These are phyloP conservation scores for Hypoxylon fragiforme DNA, from an alignment of 495 filamentous ascomycete genomes.

Conservation along the genomic window DNA sequence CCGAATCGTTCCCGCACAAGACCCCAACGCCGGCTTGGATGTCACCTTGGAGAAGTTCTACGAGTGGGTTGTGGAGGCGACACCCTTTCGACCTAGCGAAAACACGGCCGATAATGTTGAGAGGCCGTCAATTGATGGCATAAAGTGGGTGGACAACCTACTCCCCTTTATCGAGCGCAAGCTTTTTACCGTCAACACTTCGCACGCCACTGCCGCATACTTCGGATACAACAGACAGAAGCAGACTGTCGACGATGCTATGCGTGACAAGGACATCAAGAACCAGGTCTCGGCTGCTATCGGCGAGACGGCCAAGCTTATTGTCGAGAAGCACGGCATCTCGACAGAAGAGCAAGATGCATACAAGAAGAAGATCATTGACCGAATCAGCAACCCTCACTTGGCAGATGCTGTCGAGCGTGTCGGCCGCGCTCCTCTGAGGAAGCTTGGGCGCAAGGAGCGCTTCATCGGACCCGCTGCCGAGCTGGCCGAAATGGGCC, in stretches of 20 bases:
- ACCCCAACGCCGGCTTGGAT: slow-evolving; percentile 75
- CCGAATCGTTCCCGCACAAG: slow-evolving; percentile 91
- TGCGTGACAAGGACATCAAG: slow-evolving; percentile 64
- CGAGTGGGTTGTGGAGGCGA: slow-evolving; percentile 93
- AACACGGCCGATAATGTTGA: slow-evolving; percentile 41
- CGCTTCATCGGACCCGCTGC: slow-evolving; percentile 92
- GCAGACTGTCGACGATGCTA: slow-evolving; percentile 81
- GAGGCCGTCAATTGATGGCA: slow-evolving; percentile 73
- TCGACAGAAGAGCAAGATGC: slow-evolving; percentile 73
- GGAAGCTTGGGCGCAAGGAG: slow-evolving; percentile 90
- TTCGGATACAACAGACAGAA: slow-evolving; percentile 84
- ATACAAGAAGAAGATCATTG: slow-evolving; percentile 91
- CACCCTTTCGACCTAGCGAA: slow-evolving; percentile 68
- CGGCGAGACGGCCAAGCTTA: slow-evolving; percentile 79
- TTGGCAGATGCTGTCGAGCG: slow-evolving; percentile 92
- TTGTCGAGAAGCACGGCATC: slow-evolving; percentile 85
- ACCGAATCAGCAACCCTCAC: slow-evolving; percentile 91
- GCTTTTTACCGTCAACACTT: slow-evolving; percentile 98
- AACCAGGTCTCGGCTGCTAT: slow-evolving; percentile 74
- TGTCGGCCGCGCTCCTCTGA: slow-evolving; percentile 89
- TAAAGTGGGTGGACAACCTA: slow-evolving; percentile 90
- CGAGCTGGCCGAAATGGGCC: slow-evolving; percentile 75
- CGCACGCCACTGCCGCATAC: slow-evolving; percentile 96
- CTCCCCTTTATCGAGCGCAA: slow-evolving; percentile 98
- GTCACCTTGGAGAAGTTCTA: slow-evolving; percentile 97